These are phyloP conservation scores for Dacryopinax primogenitus DNA, from an alignment of 768 basidiomycete genomes.

Conservation along the genomic window DNA sequence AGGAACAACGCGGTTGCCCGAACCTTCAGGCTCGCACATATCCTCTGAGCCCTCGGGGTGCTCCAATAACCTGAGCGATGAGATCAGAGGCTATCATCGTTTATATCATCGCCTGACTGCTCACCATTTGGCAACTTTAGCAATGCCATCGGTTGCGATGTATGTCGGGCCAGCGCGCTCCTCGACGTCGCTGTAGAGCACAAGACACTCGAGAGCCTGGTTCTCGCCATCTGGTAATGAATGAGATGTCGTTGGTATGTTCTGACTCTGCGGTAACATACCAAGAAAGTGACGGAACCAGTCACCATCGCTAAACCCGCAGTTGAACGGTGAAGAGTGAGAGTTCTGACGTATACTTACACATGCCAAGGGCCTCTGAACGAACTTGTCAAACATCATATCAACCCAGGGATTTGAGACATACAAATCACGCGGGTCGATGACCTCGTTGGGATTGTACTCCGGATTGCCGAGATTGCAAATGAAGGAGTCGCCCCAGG, in stretches of 20 bases:
- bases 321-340: not conserved
- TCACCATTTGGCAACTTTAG: constrained; percentile 18
- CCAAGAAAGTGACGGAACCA: constrained; percentile 33
- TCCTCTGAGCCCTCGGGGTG: constrained; percentile 4
- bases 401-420: not conserved
- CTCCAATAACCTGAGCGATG: not conserved
- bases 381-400: not conserved
- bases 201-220: constrained; percentile 27
- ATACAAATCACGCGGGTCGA: not conserved
- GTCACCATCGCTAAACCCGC: not conserved
- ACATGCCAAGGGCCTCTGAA: constrained; percentile 1
- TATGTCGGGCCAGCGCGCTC: constrained; percentile 46
- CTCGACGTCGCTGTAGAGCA: constrained; percentile 45
- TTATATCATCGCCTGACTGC: no score
- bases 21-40: constrained; percentile 1
- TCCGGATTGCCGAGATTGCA: constrained; percentile 45
- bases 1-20: not conserved
- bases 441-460: constrained; percentile 12
- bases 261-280: not conserved
- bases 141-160: constrained; percentile 47
- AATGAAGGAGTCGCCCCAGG: constrained; percentile 48
- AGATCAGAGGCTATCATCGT: not conserved
- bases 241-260: not conserved
- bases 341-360: not conserved
- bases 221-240: not conserved